phyloP scores from a whole-genome alignment of 768 basidiomycete genomes.

The Xanthoconium purpureum region DNA sequence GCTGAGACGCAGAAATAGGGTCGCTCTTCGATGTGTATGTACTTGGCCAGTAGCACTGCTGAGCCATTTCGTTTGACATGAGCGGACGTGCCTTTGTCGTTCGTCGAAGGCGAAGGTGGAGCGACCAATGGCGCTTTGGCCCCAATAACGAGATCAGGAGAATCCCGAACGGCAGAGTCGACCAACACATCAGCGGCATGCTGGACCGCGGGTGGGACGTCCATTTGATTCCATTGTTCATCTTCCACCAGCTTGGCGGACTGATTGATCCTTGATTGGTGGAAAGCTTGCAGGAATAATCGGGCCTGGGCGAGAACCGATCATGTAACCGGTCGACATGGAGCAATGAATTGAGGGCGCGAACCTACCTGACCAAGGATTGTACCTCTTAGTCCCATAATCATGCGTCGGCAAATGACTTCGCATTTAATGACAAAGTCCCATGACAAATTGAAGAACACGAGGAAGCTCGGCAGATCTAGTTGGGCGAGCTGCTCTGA shows the following conservation, averaged over 20 bases:
- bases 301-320: slow-evolving; percentile 57
- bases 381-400: slow-evolving; percentile 85
- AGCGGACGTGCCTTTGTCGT: slow-evolving; percentile 15
- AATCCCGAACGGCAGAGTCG: slow-evolving; percentile 79
- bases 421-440: slow-evolving; percentile 87
- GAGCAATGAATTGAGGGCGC: neutral
- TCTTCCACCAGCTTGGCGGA: slow-evolving; percentile 93
- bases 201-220: slow-evolving; percentile 67
- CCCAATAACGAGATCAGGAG: slow-evolving; percentile 58
- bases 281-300: slow-evolving; percentile 81
- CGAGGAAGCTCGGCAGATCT: slow-evolving; percentile 69
- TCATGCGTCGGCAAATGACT: slow-evolving; percentile 83
- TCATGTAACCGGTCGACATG: neutral
- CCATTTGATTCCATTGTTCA: slow-evolving; percentile 84
- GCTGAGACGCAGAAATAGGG: slow-evolving; percentile 84
- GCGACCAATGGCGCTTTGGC: neutral
- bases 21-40: slow-evolving; percentile 76
- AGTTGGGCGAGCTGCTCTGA: slow-evolving; percentile 78
- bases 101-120: slow-evolving; percentile 1
- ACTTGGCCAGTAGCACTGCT: slow-evolving; percentile 44
- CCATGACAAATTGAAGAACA: slow-evolving; percentile 85
- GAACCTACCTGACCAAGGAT: slow-evolving; percentile 72
- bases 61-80: slow-evolving; percentile 20
- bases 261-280: slow-evolving; percentile 71
- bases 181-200: slow-evolving; percentile 70